Base-by-base conservation (phyloP, 1,284 basidiomycete species). In the Phylloporus sp. region DNA sequence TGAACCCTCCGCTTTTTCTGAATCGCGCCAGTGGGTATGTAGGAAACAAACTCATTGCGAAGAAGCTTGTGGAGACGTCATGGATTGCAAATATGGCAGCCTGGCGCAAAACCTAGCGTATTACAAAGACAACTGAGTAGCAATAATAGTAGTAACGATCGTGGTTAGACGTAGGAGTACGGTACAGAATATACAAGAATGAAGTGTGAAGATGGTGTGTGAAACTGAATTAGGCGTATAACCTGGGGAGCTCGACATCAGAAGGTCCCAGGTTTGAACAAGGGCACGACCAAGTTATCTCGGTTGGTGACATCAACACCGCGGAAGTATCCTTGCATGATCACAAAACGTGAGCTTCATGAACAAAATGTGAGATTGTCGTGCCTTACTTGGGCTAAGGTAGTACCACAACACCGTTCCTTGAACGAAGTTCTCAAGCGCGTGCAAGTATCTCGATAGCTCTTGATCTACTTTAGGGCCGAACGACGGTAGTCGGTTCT, bases 381-480 rank as follows among this genome's bases (percentile, higher is more conserved):
- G 11, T 20, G 55, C 53, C 68, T 68, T 66, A 80, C 79, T 72
- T 37, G 79, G 77, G 63, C 78, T 79, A 12, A 77, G 71, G 54
- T 82, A 83, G 61, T 81, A 82, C 83, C 83, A 84, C 44, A 82
- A 67, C 11, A 83, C 76, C 7, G 80, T 82, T 22, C 83, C 82
- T 63, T 84, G 83, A 3, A 80, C 79, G 68, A 81, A 84, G 62
- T 82, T 76, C 67, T 84, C 83, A 17, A 84, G 69, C 3, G 78
- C 80, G 42, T 69, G 68, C 61, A 79, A 65, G 69, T 83, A 83
- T 17, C 68, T 70, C 10, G 69, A 75, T 42, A 83, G 69, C 51
- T 79, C 79, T 10, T 65, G 66, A 60, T 83, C 82, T 42, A 81
- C 75, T 2, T 79, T 73, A 12, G 72, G 59, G 2, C 82, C 82